Evolutionary conservation across 176 grass and related monocot genomes (phyloP), one percentile per base, ranked within the genome.

Genomic region (Carex parvula): DNA sequence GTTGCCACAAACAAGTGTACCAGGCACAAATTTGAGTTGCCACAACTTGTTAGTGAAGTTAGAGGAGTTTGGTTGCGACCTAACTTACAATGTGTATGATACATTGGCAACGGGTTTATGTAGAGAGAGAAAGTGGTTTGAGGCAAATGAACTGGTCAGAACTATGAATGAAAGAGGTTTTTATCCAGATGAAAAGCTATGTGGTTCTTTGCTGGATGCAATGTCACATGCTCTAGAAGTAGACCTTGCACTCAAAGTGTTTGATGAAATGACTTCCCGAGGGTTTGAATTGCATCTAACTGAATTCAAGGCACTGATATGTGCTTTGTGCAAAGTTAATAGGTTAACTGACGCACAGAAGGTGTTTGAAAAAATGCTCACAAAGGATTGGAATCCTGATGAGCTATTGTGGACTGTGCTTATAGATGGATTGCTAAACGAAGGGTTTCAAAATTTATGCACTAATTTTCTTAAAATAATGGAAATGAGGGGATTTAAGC

Each of bases 371-470:
- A 59, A 67, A 70, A 72, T 94, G 90, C 69, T 88, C 4, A 61
- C 0, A 15, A 84, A 78, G 55, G 77, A 79, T 33, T 92, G 68
- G 62, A 90, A 81, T 84, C 76, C 90, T 88, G 84, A 94, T 69
- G 86, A 88, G 17, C 61, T 94, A 60, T 88, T 80, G 35, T 91
- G 88, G 90, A 88, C 90, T 53, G 81, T 92, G 71, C 86, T 94
- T 72, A 92, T 92, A 66, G 81, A 92, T 87, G 92, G 88, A 83
- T 87, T 94, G 46, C 58, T 87, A 65, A 86, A 30, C 16, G 80
- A 60, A 5, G 88, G 90, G 21, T 73, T 83, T 75, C 71, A 84
- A 90, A 81, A 84, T 71, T 16, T 94, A 68, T 94, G 86, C 81
- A 73, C 53, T 59, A 74, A 90, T 48, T 92, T 92, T 86, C 86